phyloP scores from a whole-genome alignment of 495 filamentous ascomycete genomes.

The Delitschia confertaspora region DNA sequence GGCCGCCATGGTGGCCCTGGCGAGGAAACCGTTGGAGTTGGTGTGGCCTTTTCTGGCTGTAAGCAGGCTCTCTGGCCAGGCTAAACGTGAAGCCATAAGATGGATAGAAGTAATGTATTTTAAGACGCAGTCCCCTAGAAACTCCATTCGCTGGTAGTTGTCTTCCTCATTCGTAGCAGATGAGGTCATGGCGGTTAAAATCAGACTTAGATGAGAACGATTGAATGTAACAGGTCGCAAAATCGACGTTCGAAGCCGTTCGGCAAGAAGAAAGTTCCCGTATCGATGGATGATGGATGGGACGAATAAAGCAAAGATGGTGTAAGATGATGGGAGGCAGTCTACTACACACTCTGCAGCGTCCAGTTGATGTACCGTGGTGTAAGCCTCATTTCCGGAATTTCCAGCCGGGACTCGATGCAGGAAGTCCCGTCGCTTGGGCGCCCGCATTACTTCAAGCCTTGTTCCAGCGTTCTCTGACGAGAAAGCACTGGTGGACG shows the following conservation, averaged over 20 bases:
- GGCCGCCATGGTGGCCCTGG: constrained; percentile 49
- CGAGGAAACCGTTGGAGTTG: constrained; percentile 64
- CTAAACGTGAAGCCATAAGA: constrained; percentile 54
- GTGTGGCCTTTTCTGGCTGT: constrained; percentile 57
- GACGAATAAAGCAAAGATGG: constrained; percentile 60
- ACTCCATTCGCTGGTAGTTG: constrained; percentile 84
- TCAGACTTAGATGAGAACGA: constrained; percentile 39
- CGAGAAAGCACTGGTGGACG: background rate
- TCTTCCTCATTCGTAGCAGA: constrained; percentile 50
- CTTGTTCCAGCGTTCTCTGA: background rate
- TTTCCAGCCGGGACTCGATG: constrained; percentile 33
- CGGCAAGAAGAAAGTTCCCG: constrained; percentile 55
- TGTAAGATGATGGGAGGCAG: constrained; percentile 49
- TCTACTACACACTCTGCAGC: constrained; percentile 41
- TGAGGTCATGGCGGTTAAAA: constrained; percentile 66
- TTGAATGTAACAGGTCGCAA: constrained; percentile 48
- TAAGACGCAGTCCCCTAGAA: constrained; percentile 79
- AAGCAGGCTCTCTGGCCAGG: constrained; percentile 74
- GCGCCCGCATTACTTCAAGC: constrained; percentile 35
- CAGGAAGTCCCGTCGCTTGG: constrained; percentile 54
- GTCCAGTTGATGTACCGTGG: constrained; percentile 19
- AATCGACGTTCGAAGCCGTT: constrained; percentile 51
- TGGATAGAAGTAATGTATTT: constrained; percentile 65
- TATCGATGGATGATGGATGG: constrained; percentile 67
- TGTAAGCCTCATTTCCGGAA: constrained; percentile 25